A percentile compares a stretch with the other conserved stretches of the same genome.
Evolutionary conservation across 352 stramenopile species (phyloP).

Genomic region (Globisporangium polare): DNA sequence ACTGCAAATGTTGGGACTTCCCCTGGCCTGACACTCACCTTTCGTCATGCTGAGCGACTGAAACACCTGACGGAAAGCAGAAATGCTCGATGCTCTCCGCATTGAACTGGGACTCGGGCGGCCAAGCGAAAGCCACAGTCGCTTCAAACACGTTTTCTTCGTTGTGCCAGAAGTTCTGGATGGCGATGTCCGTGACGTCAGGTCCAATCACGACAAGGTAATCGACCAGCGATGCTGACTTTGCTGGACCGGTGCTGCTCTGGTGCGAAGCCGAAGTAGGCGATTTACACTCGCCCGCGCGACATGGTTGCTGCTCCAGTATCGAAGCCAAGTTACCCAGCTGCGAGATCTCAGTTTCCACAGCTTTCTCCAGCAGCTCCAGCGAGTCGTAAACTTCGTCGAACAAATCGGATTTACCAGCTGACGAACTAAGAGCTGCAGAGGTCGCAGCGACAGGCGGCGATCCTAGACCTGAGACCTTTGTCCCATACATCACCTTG

Average conservation of each 20-base stretch:
- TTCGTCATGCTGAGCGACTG: background rate
- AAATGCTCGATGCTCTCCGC: constrained; percentile 74
- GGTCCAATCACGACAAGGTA: constrained; percentile 47
- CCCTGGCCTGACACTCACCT: background rate
- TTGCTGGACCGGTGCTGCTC: background rate
- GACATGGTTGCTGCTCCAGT: background rate
- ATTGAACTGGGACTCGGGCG: constrained; percentile 61
- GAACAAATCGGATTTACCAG: constrained; percentile 22
- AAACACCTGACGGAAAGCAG: constrained; percentile 55
- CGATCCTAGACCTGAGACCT: background rate
- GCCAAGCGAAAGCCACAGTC: constrained; percentile 56
- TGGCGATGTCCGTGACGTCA: constrained; percentile 40
- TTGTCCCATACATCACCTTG: background rate
- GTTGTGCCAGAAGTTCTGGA: constrained; percentile 38
- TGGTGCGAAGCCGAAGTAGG: background rate
- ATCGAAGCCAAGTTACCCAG: constrained; percentile 5
- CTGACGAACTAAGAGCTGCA: background rate
- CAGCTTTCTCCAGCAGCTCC: constrained; percentile 30
- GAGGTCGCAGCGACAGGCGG: background rate
- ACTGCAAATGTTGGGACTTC: too few relatives aligned
- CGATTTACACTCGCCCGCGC: background rate
- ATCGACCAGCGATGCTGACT: constrained; percentile 27
- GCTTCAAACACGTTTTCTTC: constrained; percentile 48
- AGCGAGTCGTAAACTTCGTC: constrained; percentile 46
- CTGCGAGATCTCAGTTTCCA: constrained; percentile 32